Evolutionary conservation across 1,284 basidiomycete species (phyloP).

Genomic region (Blastosporella zonata): DNA sequence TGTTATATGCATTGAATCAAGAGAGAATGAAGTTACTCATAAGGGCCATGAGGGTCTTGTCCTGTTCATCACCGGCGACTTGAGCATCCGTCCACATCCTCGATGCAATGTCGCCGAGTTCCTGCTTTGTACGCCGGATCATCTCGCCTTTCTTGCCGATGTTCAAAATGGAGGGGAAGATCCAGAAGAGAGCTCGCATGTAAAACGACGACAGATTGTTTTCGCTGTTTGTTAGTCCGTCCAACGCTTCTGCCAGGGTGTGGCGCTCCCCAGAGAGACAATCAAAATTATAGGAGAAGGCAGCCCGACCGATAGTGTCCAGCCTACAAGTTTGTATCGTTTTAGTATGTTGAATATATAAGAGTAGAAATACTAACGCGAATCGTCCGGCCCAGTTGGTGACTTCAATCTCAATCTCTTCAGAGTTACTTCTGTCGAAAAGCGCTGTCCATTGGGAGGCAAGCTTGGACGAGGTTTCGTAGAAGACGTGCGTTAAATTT

Average conservation of each 20-base stretch:
- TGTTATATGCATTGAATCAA: not conserved
- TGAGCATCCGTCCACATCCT: conserved; percentile 53
- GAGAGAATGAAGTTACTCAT: conserved; percentile 36
- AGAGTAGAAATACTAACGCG: conserved; percentile 33
- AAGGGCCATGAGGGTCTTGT: conserved; percentile 45
- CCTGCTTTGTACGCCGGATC: conserved; percentile 47
- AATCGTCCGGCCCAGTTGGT: conserved; percentile 58
- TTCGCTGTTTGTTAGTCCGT: conserved; percentile 56
- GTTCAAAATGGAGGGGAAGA: conserved; percentile 49
- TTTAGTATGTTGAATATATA: not conserved
- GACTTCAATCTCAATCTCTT: conserved; percentile 48
- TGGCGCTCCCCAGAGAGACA: conserved; percentile 47
- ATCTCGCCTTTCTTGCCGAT: conserved; percentile 56
- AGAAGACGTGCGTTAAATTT: conserved; percentile 44
- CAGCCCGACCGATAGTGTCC: conserved; percentile 52
- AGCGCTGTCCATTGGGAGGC: conserved; percentile 44
- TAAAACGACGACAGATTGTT: conserved; percentile 56
- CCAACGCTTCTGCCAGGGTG: conserved; percentile 45
- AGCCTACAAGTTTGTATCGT: conserved; percentile 33
- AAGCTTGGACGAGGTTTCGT: conserved; percentile 47
- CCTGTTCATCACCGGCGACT: conserved; percentile 36
- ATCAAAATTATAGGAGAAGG: conserved; percentile 55
- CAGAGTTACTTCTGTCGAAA: conserved; percentile 35
- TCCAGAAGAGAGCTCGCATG: conserved; percentile 60
- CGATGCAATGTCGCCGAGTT: conserved; percentile 48